Evolutionary conservation across 257 asterid species (phyloP), one percentile per base, ranked within the genome.

Genomic region (Fraxinus cuspidata): DNA sequence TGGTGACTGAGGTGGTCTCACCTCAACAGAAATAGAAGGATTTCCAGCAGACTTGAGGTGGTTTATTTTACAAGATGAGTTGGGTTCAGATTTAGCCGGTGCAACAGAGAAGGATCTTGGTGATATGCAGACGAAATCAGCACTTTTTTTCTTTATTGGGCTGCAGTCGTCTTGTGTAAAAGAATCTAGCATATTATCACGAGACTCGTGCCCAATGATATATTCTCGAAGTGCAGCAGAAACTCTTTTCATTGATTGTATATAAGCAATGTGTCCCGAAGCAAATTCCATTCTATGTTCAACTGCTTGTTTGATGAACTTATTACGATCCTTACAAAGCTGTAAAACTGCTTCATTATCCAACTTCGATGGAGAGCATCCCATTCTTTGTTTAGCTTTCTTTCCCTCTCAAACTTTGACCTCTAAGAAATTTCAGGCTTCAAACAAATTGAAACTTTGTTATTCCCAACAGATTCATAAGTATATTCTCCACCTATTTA

Each of bases 351-450:
- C 99, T 85, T 93, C 99, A 81, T 93, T 90, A 80, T 95, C 99
- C 87, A 95, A 82, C 82, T 93, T 95, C 18, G 99, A 95, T 37
- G 89, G 79, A 64, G 99, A 95, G 82, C 99, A 95, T 86, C 99
- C 99, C 99, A 95, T 93, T 87, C 90, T 79, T 38, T 49, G 68
- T 77, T 51, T 29, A 31, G 51, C 42, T 76, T 74, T 65, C 31
- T 73, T 74, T 69, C 73, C 37, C 31, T 13, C 74, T 75, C 32
- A 47, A 34, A 18, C 31, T 70, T 18, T 6, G 47, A 21, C 1
- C 79, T 80, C 79, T 85, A 84, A 35, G 91, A 87, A 64, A 82
- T 85, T 87, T 87, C 75, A 87, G 87, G 81, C 86, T 78, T 34
- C 84, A 88, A 84, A 86, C 89, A 31, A 88, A 89, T 73, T 70